Base-by-base conservation (phyloP, 306 rosid species). In the Rosa rugosa region DNA sequence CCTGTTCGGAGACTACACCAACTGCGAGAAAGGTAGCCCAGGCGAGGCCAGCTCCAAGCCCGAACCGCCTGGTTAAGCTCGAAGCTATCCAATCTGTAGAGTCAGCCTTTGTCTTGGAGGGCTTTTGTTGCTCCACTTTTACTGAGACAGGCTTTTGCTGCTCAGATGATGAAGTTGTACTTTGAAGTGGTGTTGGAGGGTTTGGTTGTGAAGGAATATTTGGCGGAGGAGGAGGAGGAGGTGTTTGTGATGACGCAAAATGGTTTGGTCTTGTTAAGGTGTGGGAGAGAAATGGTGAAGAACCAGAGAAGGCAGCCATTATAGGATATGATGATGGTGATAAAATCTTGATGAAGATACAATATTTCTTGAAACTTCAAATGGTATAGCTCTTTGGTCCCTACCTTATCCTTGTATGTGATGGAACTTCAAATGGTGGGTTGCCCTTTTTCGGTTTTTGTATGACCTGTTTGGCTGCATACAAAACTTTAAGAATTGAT, bases 1-100 rank as follows among this genome's bases (percentile, higher is more conserved):
- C 83, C 85, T 95, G 99, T 83, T 95, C 99, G 11, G 99, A 95
- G 87, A 92, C 72, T 0, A 93, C 94, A 69, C 98, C 99, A 53
- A 88, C 72, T 13, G 98, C 93, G 41, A 93, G 96, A 80, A 93
- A 92, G 41, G 84, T 90, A 82, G 86, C 96, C 98, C 99, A 95
- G 2, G 98, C 96, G 78, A 95, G 99, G 73, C 99, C 99, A 42
- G 99, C 97, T 62, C 96, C 98, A 8, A 95, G 86, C 6, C 99
- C 99, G 41, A 93, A 95, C 67, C 99, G 79, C 80, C 98, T 91
- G 2, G 94, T 95, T 66, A 95, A 81, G 25, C 84, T 83, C 47
- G 96, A 84, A 79, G 99, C 98, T 41, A 93, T 83, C 99, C 99
- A 95, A 60, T 93, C 98, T 27, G 98, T 91, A 78, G 97, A 85